These are phyloP conservation scores for Nigrograna mackinnonii DNA, from an alignment of 2,329 filamentous ascomycete genomes.

Conservation along the genomic window DNA sequence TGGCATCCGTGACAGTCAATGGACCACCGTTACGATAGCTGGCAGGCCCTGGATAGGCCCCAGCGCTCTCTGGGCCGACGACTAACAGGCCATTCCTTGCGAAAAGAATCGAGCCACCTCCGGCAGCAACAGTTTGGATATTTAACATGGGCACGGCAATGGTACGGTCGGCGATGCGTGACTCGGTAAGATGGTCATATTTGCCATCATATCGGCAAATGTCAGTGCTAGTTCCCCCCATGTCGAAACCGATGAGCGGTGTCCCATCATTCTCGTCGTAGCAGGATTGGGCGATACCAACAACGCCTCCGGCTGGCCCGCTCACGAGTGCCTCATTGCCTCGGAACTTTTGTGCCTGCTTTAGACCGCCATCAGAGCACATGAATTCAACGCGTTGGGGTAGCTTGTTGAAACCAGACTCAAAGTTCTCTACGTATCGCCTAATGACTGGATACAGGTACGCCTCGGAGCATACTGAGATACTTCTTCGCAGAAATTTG, in stretches of 20 bases:
- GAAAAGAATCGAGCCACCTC: neutral
- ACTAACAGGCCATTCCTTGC: neutral
- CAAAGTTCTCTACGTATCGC: neutral
- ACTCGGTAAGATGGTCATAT: neutral
- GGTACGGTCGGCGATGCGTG: neutral
- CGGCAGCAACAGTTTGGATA: neutral
- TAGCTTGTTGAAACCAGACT: neutral
- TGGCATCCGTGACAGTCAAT: constrained; percentile 2
- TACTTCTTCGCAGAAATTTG: neutral
- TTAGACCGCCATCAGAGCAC: neutral
- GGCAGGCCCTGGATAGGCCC: constrained; percentile 1
- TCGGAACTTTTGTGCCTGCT: neutral
- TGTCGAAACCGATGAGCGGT: neutral
- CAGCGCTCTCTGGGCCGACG: neutral
- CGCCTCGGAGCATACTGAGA: neutral
- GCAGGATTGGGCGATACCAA: neutral
- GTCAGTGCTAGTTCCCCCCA: neutral
- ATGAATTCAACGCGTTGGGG: neutral
- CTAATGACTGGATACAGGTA: neutral
- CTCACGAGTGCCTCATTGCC: neutral
- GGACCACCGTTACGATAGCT: neutral
- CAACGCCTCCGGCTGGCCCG: neutral
- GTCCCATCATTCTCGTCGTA: neutral
- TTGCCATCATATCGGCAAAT: neutral
- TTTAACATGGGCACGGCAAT: neutral